Percentiles rank a stretch among this genome's conserved stretches.
Evolutionary conservation across 1,139 yeast genomes (phyloP).

Genomic region (Geotrichum phurueaensis): DNA sequence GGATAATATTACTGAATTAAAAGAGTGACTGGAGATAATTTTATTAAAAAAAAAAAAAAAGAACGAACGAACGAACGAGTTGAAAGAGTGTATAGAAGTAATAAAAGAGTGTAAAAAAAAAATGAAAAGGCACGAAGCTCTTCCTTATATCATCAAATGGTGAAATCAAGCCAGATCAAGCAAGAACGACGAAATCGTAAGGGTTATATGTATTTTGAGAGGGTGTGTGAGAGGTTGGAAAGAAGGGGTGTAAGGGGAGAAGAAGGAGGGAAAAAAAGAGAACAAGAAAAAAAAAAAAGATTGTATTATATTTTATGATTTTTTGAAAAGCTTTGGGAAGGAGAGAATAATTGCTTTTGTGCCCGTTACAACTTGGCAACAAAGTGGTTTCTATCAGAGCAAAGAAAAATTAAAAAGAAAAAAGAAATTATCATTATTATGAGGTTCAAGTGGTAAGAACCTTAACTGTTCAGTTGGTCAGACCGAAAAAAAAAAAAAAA

Average conservation of each 20-base stretch:
- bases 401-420: background rate
- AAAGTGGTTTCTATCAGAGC: background rate
- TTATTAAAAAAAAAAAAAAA: no score
- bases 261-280: constrained; percentile 1
- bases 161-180: background rate
- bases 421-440: background rate
- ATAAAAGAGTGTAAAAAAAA: constrained; percentile 1
- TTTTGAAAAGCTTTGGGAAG: no score
- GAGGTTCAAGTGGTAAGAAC: background rate
- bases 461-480: background rate
- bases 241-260: background rate
- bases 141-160: background rate
- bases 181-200: background rate
- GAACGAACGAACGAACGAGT: background rate
- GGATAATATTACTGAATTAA: background rate
- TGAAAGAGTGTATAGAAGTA: constrained; percentile 2
- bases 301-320: no score
- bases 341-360: constrained; percentile 10
- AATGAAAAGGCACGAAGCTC: background rate
- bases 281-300: background rate
- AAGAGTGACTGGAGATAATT: background rate
- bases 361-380: background rate
- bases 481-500: background rate
- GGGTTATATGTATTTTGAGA: background rate
- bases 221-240: background rate